Conservation (phyloP, 2,329 filamentous ascomycete species). For the Cytospora piceicola region DNA sequence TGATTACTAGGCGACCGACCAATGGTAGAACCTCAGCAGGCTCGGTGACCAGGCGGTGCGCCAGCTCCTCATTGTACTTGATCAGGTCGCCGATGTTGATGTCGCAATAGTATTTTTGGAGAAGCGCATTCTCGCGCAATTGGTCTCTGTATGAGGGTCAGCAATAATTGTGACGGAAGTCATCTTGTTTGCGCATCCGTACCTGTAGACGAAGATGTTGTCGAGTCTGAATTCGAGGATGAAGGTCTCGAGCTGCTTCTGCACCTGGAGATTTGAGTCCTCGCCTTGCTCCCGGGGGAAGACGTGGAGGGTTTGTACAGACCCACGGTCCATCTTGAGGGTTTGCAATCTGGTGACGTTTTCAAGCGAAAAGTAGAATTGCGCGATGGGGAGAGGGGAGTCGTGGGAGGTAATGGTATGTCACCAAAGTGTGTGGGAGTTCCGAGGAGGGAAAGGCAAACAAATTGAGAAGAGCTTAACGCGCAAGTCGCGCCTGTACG, state of each 20-base stretch:
- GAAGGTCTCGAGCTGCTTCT: constrained; percentile 83
- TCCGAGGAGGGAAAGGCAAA: constrained; percentile 16
- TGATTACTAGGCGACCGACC: constrained; percentile 53
- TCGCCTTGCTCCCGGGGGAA: constrained; percentile 69
- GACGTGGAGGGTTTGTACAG: constrained; percentile 83
- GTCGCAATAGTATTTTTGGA: constrained; percentile 95
- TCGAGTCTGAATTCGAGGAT: constrained; percentile 93
- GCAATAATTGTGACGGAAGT: background rate
- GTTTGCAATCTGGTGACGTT: background rate
- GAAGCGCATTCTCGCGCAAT: constrained; percentile 88
- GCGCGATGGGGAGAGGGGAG: background rate
- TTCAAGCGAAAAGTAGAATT: background rate
- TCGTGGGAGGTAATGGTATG: background rate
- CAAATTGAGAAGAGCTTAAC: constrained; percentile 10
- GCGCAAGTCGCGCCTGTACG: constrained; percentile 1
- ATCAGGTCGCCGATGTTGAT: constrained; percentile 95
- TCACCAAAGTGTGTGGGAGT: background rate
- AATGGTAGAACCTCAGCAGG: constrained; percentile 91
- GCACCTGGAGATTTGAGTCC: constrained; percentile 72
- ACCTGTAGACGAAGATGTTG: constrained; percentile 95
- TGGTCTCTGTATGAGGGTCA: constrained; percentile 71
- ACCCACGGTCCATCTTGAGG: constrained; percentile 77
- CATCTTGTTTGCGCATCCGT: constrained; percentile 33
- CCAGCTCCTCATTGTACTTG: constrained; percentile 93
- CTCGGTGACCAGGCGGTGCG: constrained; percentile 85